Evolutionary conservation across 495 filamentous ascomycete species (phyloP).

Genomic region (Ramalina peruviana): DNA sequence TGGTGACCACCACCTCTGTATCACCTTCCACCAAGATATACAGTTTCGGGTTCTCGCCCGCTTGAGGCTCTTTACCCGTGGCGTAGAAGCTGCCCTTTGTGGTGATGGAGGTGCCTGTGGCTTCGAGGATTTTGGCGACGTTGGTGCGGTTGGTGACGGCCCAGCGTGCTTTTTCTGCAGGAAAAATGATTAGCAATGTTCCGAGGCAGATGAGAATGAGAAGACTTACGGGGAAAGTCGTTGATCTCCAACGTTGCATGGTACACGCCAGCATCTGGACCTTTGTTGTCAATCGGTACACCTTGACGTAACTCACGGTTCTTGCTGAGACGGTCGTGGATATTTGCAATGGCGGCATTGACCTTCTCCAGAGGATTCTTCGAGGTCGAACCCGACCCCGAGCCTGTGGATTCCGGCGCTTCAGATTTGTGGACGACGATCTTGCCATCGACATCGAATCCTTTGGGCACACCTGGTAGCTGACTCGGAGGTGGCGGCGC

Average conservation of each 20-base stretch:
- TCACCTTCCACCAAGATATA: slow-evolving; percentile 97
- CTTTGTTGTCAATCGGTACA: slow-evolving; percentile 96
- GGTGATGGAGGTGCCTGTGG: slow-evolving; percentile 90
- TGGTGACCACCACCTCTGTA: slow-evolving; percentile 80
- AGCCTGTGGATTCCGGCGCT: slow-evolving; percentile 25
- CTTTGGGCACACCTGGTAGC: slow-evolving; percentile 41
- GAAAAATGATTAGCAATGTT: background rate
- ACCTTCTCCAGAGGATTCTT: slow-evolving; percentile 77
- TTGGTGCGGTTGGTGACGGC: slow-evolving; percentile 98
- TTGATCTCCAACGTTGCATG: slow-evolving; percentile 98
- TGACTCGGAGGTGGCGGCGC: slow-evolving; percentile 22
- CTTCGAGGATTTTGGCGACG: slow-evolving; percentile 93
- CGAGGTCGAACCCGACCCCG: slow-evolving; percentile 24
- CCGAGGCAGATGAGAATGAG: too few species aligned
- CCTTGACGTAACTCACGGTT: slow-evolving; percentile 77
- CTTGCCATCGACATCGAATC: slow-evolving; percentile 55
- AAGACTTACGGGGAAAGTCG: slow-evolving; percentile 73
- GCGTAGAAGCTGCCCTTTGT: slow-evolving; percentile 90
- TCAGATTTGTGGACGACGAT: slow-evolving; percentile 71
- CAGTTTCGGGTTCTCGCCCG: slow-evolving; percentile 69
- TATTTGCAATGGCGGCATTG: slow-evolving; percentile 67
- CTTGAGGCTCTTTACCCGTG: slow-evolving; percentile 60
- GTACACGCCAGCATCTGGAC: slow-evolving; percentile 92
- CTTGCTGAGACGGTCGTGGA: slow-evolving; percentile 73
- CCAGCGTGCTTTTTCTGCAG: slow-evolving; percentile 85